These are phyloP conservation scores for Melanogaster broomeanus DNA, from an alignment of 768 basidiomycete genomes.

Conservation along the genomic window DNA sequence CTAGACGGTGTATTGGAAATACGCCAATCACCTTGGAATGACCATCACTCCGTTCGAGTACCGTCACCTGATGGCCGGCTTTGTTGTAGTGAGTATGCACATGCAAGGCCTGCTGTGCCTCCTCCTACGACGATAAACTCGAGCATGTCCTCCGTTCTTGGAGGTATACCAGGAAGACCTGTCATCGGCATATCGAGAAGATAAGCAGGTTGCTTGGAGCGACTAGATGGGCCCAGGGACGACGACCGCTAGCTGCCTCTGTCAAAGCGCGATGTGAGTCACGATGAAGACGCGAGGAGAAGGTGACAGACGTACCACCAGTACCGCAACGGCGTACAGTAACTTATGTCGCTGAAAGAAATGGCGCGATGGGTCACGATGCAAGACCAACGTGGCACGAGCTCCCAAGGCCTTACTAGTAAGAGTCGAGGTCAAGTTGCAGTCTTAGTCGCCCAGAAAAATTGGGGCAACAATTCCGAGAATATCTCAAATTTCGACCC, in stretches of 20 bases:
- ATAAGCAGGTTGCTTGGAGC: not conserved
- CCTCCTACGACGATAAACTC: constrained; percentile 27
- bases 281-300: too few species aligned
- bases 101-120: constrained; percentile 51
- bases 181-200: constrained; percentile 10
- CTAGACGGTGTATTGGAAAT: not conserved
- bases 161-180: constrained; percentile 4
- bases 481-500: too few species aligned
- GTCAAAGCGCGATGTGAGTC: too few species aligned
- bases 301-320: too few species aligned
- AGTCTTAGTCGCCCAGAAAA: too few species aligned
- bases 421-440: too few species aligned
- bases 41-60: constrained; percentile 51
- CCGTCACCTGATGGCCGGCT: constrained; percentile 56
- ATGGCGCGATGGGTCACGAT: too few species aligned
- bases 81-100: constrained; percentile 53
- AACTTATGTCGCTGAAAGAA: too few species aligned
- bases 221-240: not conserved
- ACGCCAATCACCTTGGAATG: constrained; percentile 32
- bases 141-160: constrained; percentile 14
- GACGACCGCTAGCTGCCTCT: not conserved
- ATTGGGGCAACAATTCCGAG: too few species aligned
- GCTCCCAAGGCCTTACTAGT: too few species aligned
- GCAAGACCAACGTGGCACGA: too few species aligned
- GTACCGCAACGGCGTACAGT: too few species aligned